Evolutionary conservation across 768 basidiomycete species (phyloP).

Genomic region (Lactarius indigo): DNA sequence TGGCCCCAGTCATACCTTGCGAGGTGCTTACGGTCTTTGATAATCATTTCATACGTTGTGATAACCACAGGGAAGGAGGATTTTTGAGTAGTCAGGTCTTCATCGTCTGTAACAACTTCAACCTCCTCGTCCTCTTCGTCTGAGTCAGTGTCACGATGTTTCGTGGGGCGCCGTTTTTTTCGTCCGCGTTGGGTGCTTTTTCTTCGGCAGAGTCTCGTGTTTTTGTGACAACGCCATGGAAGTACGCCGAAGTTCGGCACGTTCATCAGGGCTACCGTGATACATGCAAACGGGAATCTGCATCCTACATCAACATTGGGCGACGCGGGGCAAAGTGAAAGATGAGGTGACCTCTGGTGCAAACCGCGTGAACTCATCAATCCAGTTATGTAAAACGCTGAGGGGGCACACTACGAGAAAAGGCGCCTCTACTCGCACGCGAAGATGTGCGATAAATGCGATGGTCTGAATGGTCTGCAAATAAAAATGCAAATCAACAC

Average conservation of each 20-base stretch:
- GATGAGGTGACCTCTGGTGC: constrained; percentile 60
- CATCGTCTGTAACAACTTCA: constrained; percentile 9
- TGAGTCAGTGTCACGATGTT: constrained; percentile 2
- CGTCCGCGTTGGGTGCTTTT: not conserved
- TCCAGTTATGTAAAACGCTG: constrained; percentile 91
- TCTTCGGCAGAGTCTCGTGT: not conserved
- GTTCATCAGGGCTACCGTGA: constrained; percentile 78
- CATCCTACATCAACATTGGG: not conserved
- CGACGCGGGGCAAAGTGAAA: not conserved
- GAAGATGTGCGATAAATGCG: constrained; percentile 86
- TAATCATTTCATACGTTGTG: constrained; percentile 93
- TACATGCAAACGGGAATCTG: constrained; percentile 89
- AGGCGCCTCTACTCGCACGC: constrained; percentile 66
- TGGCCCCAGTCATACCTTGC: constrained; percentile 77
- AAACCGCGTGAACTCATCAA: constrained; percentile 78
- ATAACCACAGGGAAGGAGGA: constrained; percentile 72
- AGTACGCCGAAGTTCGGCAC: constrained; percentile 62
- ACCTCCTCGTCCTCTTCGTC: constrained; percentile 14
- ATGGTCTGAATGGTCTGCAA: constrained; percentile 90
- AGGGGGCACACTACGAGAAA: constrained; percentile 92
- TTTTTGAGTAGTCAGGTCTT: constrained; percentile 33
- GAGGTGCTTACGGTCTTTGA: constrained; percentile 69
- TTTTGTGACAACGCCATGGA: constrained; percentile 2
- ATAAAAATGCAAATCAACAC: not conserved
- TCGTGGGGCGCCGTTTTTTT: constrained; percentile 9